Conservation (phyloP, 106 monocot genomes). For the Platanthera guangdongensis region DNA sequence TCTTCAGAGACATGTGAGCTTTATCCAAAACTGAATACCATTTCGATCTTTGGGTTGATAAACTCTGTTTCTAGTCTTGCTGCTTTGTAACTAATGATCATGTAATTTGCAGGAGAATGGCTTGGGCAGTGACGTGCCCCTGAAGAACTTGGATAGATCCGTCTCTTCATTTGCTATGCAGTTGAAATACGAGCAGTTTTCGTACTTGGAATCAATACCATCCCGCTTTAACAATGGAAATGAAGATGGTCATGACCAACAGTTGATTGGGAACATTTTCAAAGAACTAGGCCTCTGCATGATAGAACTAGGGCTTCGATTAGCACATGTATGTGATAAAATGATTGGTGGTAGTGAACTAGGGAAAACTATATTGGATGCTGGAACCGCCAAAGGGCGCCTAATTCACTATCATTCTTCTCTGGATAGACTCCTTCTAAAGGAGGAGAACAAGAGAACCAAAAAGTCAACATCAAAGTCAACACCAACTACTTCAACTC, state of each 20-base stretch:
- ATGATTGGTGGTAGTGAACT: conserved; percentile 43
- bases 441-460: conserved; percentile 22
- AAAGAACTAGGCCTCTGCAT: conserved; percentile 68
- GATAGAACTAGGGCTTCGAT: conserved; percentile 73
- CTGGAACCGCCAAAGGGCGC: conserved; percentile 70
- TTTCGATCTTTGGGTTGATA: no score
- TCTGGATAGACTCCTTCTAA: conserved; percentile 46
- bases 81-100: neutral
- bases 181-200: conserved; percentile 30
- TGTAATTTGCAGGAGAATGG: conserved; percentile 57
- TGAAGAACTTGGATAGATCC: conserved; percentile 64
- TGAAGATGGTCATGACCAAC: conserved; percentile 24
- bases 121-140: conserved; percentile 79
- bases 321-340: conserved; percentile 74
- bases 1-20: no score
- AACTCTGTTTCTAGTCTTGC: neutral
- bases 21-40: no score
- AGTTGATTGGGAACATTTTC: conserved; percentile 46
- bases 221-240: neutral
- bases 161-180: conserved; percentile 84
- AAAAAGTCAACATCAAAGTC: conserved; percentile 16
- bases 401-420: conserved; percentile 88
- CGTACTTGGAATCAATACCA: conserved; percentile 5
- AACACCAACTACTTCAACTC: neutral
- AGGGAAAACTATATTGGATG: conserved; percentile 53